phyloP scores from a whole-genome alignment of 768 basidiomycete genomes.

The Lactarius tabidus region DNA sequence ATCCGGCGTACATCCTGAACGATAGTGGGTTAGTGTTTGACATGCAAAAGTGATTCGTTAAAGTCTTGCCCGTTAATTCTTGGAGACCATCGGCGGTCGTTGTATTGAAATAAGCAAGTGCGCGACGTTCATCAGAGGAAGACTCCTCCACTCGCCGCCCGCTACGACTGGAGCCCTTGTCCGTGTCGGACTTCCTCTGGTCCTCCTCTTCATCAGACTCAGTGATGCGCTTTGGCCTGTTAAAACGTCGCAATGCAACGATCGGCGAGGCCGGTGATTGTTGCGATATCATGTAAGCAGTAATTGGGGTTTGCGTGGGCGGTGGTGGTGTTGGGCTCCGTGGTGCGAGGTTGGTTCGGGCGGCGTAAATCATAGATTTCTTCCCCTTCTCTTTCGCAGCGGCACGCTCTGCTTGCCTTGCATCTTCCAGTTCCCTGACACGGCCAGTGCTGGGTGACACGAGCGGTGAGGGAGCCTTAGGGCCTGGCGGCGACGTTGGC shows the following conservation, averaged over 20 bases:
- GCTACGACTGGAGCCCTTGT: slow-evolving; percentile 38
- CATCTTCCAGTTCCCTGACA: slow-evolving; percentile 70
- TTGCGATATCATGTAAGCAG: slow-evolving; percentile 38
- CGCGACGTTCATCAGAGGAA: slow-evolving; percentile 44
- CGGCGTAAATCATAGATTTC: slow-evolving; percentile 79
- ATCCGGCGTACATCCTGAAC: slow-evolving; percentile 67
- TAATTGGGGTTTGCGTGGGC: slow-evolving; percentile 35
- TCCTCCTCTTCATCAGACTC: slow-evolving; percentile 66
- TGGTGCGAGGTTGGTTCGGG: slow-evolving; percentile 46
- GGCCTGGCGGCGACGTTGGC: slow-evolving; percentile 19
- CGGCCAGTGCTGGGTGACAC: slow-evolving; percentile 47
- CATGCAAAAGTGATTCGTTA: not conserved
- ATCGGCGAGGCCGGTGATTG: slow-evolving; percentile 44
- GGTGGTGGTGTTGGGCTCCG: slow-evolving; percentile 38
- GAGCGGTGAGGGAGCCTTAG: slow-evolving; percentile 15
- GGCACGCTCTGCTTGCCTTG: slow-evolving; percentile 59
- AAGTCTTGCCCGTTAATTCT: slow-evolving; percentile 63
- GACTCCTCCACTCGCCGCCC: slow-evolving; percentile 35
- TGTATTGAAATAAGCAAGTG: slow-evolving; percentile 66
- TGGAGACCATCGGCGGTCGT: slow-evolving; percentile 60
- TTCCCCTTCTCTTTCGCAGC: slow-evolving; percentile 72
- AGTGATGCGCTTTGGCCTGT: slow-evolving; percentile 56
- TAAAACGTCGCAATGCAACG: slow-evolving; percentile 40
- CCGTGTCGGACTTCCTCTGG: slow-evolving; percentile 52
- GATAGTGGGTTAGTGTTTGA: slow-evolving; percentile 10